phyloP scores from a whole-genome alignment of 2,329 filamentous ascomycete genomes.

The Penicillium sp. region DNA sequence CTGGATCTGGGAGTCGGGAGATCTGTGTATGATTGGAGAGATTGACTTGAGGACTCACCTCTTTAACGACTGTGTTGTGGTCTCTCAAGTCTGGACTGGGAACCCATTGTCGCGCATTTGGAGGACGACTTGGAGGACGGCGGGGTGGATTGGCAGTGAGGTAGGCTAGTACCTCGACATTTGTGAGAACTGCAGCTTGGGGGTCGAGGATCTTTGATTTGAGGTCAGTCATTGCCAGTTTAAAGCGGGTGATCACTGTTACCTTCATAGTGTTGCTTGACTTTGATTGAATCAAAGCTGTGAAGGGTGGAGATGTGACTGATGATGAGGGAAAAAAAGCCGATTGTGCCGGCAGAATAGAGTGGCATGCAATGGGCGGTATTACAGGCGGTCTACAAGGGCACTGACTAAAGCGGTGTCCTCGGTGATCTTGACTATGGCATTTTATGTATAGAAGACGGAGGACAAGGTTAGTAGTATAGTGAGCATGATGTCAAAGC shows the following conservation, averaged over 20 bases:
- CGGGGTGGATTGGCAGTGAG: conserved; percentile 47
- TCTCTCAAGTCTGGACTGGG: conserved; percentile 50
- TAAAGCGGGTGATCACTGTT: not conserved
- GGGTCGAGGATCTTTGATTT: conserved; percentile 47
- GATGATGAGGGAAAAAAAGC: conserved; percentile 28
- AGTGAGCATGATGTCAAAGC: too few species aligned
- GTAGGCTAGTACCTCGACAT: conserved; percentile 50
- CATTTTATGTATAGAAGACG: not conserved
- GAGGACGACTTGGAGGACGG: conserved; percentile 44
- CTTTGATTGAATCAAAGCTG: not conserved
- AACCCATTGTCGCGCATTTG: conserved; percentile 42
- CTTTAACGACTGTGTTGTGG: conserved; percentile 52
- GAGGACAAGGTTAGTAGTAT: not conserved
- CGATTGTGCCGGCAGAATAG: conserved; percentile 28
- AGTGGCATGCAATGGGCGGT: not conserved
- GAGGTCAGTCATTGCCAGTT: not conserved
- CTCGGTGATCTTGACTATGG: not conserved
- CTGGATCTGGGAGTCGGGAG: not conserved
- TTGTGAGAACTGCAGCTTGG: conserved; percentile 50
- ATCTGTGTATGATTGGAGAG: not conserved
- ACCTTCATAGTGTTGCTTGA: conserved; percentile 33
- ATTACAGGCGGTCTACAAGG: not conserved
- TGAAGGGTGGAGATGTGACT: conserved; percentile 10
- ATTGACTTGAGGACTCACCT: conserved; percentile 35
- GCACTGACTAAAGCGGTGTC: not conserved